A percentile compares a stretch with the other conserved stretches of the same genome.
These are phyloP conservation scores for Eimeria sp. DNA, from an alignment of 169 alveolate species.

Conservation along the genomic window DNA sequence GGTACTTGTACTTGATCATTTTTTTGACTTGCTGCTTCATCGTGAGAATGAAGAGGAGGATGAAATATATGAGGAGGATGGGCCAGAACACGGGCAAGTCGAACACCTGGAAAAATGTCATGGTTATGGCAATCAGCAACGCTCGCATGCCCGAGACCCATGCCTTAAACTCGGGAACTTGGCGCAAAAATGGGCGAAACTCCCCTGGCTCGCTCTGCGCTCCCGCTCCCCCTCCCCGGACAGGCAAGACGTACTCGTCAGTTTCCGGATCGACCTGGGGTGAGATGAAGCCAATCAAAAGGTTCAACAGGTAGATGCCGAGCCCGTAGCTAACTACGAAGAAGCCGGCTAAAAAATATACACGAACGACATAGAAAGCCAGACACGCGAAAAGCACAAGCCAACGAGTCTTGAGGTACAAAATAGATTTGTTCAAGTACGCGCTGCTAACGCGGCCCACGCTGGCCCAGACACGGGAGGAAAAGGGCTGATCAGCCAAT, in stretches of 20 bases:
- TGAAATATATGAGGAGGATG: constrained; percentile 90
- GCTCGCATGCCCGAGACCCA: constrained; percentile 90
- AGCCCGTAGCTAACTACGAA: constrained; percentile 92
- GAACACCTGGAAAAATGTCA: constrained; percentile 87
- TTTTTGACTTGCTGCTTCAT: constrained; percentile 91
- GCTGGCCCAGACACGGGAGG: constrained; percentile 59
- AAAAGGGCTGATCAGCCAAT: constrained; percentile 61
- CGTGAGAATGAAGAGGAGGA: constrained; percentile 90
- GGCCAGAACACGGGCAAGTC: constrained; percentile 96
- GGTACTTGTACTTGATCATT: constrained; percentile 88
- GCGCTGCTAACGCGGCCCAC: constrained; percentile 62
- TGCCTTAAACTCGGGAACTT: constrained; percentile 91
- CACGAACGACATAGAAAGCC: constrained; percentile 83
- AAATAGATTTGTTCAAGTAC: constrained; percentile 86
- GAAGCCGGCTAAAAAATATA: constrained; percentile 86
- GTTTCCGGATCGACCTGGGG: constrained; percentile 93
- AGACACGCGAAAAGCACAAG: constrained; percentile 78
- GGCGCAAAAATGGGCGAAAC: constrained; percentile 91
- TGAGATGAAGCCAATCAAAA: constrained; percentile 91
- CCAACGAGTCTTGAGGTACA: constrained; percentile 89
- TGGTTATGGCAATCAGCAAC: constrained; percentile 82
- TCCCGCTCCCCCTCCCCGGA: constrained; percentile 75
- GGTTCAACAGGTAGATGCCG: constrained; percentile 90
- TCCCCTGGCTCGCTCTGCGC: constrained; percentile 85
- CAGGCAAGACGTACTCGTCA: constrained; percentile 91